A percentile compares a stretch with the other conserved stretches of the same genome.
These are phyloP conservation scores for Nigrospora oryzae DNA, from an alignment of 2,329 filamentous ascomycete genomes.

Conservation along the genomic window DNA sequence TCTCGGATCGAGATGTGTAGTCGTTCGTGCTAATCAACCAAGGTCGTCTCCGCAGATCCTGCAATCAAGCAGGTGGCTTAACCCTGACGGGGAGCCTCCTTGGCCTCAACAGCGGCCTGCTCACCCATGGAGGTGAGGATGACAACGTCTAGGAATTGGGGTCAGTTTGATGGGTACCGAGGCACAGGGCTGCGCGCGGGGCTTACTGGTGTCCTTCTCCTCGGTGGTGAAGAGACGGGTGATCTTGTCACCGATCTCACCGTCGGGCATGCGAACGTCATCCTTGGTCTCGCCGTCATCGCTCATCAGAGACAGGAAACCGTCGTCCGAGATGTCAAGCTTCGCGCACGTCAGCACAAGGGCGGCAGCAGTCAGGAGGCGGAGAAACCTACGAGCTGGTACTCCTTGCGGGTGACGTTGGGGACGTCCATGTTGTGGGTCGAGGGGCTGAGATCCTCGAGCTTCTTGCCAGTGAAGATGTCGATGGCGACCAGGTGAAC, in stretches of 20 bases:
- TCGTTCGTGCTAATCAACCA: conserved; percentile 6
- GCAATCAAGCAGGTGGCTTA: conserved; percentile 14
- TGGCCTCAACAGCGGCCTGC: conserved; percentile 84
- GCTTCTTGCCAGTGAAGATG: conserved; percentile 99
- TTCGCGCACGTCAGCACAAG: conserved; percentile 23
- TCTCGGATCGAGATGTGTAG: conserved; percentile 3
- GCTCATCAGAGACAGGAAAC: conserved; percentile 88
- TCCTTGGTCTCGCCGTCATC: conserved; percentile 84
- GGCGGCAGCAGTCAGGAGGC: background rate
- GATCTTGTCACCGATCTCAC: conserved; percentile 84
- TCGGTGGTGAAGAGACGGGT: conserved; percentile 68
- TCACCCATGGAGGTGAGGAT: conserved; percentile 95
- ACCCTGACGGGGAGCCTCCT: conserved; percentile 65
- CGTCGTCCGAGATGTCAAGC: conserved; percentile 91
- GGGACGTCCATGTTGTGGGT: conserved; percentile 98
- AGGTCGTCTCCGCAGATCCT: conserved; percentile 16
- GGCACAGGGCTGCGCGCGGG: background rate
- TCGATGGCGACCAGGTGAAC: conserved; percentile 96
- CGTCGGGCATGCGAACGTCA: conserved; percentile 88
- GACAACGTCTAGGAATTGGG: conserved; percentile 60
- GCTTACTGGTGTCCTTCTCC: conserved; percentile 85
- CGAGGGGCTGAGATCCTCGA: conserved; percentile 97
- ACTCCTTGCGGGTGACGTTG: conserved; percentile 83
- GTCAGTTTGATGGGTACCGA: conserved; percentile 9
- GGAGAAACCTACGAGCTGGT: conserved; percentile 71